Conservation (phyloP, 1,284 basidiomycete genomes). For the Laetiporus sulphureus region DNA sequence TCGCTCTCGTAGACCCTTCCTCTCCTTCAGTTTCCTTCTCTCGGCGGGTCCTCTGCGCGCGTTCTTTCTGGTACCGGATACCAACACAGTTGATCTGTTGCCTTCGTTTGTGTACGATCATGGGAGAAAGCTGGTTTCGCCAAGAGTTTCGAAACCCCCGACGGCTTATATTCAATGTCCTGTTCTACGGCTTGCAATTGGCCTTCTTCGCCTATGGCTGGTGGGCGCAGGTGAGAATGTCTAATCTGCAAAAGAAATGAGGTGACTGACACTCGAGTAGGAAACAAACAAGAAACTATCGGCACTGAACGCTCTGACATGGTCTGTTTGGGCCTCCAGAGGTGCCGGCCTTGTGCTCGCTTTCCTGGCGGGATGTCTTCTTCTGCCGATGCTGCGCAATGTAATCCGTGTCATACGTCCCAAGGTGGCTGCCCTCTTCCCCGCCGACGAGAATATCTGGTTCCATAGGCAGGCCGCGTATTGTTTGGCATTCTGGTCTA, state of each 20-base stretch:
- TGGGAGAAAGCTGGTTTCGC: conserved; percentile 65
- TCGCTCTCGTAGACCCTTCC: conserved; percentile 20
- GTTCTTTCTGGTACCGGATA: conserved; percentile 25
- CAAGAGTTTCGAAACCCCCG: conserved; percentile 58
- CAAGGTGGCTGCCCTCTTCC: conserved; percentile 69
- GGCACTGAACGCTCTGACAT: conserved; percentile 70
- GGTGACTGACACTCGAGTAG: conserved; percentile 29
- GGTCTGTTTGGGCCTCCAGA: conserved; percentile 81
- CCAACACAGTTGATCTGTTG: conserved; percentile 16
- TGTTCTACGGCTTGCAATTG: conserved; percentile 73
- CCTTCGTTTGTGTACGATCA: conserved; percentile 29
- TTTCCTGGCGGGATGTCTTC: conserved; percentile 75
- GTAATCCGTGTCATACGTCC: conserved; percentile 76
- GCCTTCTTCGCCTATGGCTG: conserved; percentile 73
- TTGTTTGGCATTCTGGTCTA: conserved; percentile 80
- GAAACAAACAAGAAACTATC: conserved; percentile 54
- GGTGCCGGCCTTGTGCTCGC: conserved; percentile 85
- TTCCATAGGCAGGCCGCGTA: conserved; percentile 90
- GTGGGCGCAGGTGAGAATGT: conserved; percentile 58
- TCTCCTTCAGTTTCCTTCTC: conserved; percentile 30
- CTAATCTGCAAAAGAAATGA: background rate
- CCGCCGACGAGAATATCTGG: conserved; percentile 89
- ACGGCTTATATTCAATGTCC: conserved; percentile 63
- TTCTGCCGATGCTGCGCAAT: conserved; percentile 83
- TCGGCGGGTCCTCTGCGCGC: conserved; percentile 46